Evolutionary conservation across 768 basidiomycete species (phyloP).

Genomic region (Panus rudis): DNA sequence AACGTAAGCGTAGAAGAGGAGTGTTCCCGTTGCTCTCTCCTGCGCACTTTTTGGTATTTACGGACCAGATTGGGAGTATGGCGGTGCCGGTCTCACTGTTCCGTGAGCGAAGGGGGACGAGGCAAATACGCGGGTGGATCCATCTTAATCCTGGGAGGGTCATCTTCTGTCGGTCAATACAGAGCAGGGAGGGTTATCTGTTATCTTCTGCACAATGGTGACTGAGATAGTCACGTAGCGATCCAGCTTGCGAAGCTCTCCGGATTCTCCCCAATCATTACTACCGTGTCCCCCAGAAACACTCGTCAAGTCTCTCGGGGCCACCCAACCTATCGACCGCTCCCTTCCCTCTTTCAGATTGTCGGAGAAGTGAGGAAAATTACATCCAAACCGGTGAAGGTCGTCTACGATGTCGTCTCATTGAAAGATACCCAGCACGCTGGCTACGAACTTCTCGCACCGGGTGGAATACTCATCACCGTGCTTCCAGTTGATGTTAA

Average conservation of each 20-base stretch:
- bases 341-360: not conserved
- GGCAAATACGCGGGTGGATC: slow-evolving; percentile 17
- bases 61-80: not conserved
- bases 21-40: slow-evolving; percentile 5
- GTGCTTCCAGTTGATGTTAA: slow-evolving; percentile 1
- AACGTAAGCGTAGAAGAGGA: too few relatives aligned
- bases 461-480: slow-evolving; percentile 13
- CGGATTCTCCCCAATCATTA: slow-evolving; percentile 9
- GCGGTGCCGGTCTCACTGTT: not conserved
- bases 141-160: slow-evolving; percentile 20
- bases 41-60: slow-evolving; percentile 4
- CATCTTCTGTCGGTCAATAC: slow-evolving; percentile 22
- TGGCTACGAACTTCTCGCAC: slow-evolving; percentile 16
- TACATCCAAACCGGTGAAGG: slow-evolving; percentile 3
- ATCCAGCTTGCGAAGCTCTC: slow-evolving; percentile 6
- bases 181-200: slow-evolving; percentile 16
- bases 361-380: not conserved
- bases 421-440: slow-evolving; percentile 8
- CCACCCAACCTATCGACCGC: slow-evolving; percentile 12
- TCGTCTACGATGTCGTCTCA: slow-evolving; percentile 15
- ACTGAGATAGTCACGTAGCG: not conserved
- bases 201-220: not conserved
- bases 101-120: slow-evolving; percentile 11
- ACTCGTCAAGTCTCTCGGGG: slow-evolving; percentile 7
- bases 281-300: slow-evolving; percentile 11